Conservation (phyloP, 1,284 basidiomycete genomes). For the Ustilago shanxiensis region DNA sequence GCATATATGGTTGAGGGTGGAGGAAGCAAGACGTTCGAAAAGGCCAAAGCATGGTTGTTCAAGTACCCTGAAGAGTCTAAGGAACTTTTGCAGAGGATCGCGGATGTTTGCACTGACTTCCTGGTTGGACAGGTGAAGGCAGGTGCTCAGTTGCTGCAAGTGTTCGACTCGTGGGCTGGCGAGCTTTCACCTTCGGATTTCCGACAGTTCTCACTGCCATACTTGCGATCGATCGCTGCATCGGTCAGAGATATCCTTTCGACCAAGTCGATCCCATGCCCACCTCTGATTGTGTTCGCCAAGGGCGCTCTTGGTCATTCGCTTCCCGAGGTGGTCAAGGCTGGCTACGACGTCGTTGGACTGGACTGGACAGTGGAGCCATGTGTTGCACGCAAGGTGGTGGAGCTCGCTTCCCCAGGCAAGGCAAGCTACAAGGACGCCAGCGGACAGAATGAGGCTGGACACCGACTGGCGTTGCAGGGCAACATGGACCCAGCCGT, state of each 20-base stretch:
- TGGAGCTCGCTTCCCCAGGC: slow-evolving; percentile 57
- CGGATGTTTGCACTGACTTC: slow-evolving; percentile 67
- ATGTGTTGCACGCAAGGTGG: slow-evolving; percentile 60
- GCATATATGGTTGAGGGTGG: slow-evolving; percentile 70
- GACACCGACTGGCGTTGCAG: slow-evolving; percentile 80
- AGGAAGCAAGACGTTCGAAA: slow-evolving; percentile 67
- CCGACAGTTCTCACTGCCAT: slow-evolving; percentile 67
- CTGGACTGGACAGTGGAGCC: slow-evolving; percentile 69
- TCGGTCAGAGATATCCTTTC: slow-evolving; percentile 65
- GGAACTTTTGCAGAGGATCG: slow-evolving; percentile 64
- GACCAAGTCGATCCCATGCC: slow-evolving; percentile 53
- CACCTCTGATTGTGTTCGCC: slow-evolving; percentile 68
- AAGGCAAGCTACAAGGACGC: slow-evolving; percentile 49
- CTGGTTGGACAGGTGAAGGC: slow-evolving; percentile 68
- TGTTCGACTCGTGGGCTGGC: slow-evolving; percentile 70
- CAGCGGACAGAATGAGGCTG: slow-evolving; percentile 59
- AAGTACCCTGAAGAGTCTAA: slow-evolving; percentile 67
- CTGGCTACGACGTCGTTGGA: slow-evolving; percentile 69
- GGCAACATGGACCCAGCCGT: slow-evolving; percentile 93
- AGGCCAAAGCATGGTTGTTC: slow-evolving; percentile 69
- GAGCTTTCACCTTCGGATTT: slow-evolving; percentile 69
- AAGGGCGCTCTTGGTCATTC: slow-evolving; percentile 68
- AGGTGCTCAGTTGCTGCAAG: slow-evolving; percentile 67
- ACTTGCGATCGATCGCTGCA: slow-evolving; percentile 62
- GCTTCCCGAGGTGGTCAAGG: slow-evolving; percentile 63